phyloP scores from a whole-genome alignment of 1,284 basidiomycete species.

The Fomitopsis schrenkii region DNA sequence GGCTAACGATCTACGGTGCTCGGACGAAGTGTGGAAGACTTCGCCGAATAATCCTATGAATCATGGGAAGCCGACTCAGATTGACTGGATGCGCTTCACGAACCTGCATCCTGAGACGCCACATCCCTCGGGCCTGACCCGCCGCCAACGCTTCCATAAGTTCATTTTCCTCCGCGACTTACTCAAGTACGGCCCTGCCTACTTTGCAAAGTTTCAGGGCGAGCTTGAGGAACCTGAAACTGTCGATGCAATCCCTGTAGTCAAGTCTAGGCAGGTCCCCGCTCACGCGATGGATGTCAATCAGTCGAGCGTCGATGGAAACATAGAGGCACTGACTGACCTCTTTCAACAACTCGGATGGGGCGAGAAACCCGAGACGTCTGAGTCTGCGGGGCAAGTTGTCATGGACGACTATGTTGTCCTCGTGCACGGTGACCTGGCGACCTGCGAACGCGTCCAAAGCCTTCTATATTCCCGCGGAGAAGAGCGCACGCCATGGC shows the following conservation, averaged over 20 bases:
- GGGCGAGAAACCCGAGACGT: background rate
- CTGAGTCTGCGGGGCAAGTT: background rate
- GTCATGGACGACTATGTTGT: slow-evolving; percentile 18
- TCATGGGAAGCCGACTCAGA: background rate
- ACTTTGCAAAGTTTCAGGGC: slow-evolving; percentile 16
- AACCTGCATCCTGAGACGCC: slow-evolving; percentile 13
- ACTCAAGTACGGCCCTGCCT: slow-evolving; percentile 18
- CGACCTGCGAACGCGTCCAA: slow-evolving; percentile 16
- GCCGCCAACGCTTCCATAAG: slow-evolving; percentile 19
- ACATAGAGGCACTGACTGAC: slow-evolving; percentile 19
- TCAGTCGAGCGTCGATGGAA: slow-evolving; percentile 18
- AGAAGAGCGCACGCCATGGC: background rate
- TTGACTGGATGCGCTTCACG: background rate
- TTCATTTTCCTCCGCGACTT: slow-evolving; percentile 26
- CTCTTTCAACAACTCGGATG: slow-evolving; percentile 23
- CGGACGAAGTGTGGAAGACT: background rate
- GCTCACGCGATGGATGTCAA: slow-evolving; percentile 18
- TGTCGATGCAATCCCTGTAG: slow-evolving; percentile 25
- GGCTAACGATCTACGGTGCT: slow-evolving; percentile 3
- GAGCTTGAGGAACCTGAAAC: slow-evolving; percentile 19
- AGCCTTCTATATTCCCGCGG: too few species aligned
- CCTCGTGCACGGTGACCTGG: slow-evolving; percentile 25
- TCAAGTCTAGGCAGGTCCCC: slow-evolving; percentile 23
- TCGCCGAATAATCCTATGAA: background rate
- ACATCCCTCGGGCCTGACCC: slow-evolving; percentile 12